Percentiles rank a stretch among this genome's conserved stretches.
Conservation (phyloP, 169 alveolate genomes). For the Theileria annulata region DNA sequence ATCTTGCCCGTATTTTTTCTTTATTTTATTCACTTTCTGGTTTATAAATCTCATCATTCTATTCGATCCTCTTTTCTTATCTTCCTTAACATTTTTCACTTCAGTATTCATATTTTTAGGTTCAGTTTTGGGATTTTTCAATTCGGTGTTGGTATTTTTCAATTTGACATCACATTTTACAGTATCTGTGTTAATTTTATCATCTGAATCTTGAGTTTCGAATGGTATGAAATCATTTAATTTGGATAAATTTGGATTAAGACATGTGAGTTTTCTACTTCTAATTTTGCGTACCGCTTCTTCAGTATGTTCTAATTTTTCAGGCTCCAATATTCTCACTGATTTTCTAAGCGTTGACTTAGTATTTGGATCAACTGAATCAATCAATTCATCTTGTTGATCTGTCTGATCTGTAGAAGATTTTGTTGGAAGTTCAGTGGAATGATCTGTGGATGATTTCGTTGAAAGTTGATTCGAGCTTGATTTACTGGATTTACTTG, state of each 20-base stretch:
- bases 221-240: slow-evolving; percentile 3
- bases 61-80: not conserved
- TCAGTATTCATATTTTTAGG: not conserved
- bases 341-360: slow-evolving; percentile 4
- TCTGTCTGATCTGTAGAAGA: not conserved
- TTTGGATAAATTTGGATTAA: slow-evolving; percentile 12
- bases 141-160: slow-evolving; percentile 17
- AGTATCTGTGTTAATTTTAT: slow-evolving; percentile 33
- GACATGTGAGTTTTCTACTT: slow-evolving; percentile 43
- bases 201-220: slow-evolving; percentile 8
- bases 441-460: not conserved
- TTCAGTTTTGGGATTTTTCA: not conserved
- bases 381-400: slow-evolving; percentile 6
- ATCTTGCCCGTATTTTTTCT: slow-evolving; percentile 60
- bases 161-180: slow-evolving; percentile 16
- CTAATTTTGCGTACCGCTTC: slow-evolving; percentile 37
- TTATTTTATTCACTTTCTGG: slow-evolving; percentile 29
- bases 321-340: slow-evolving; percentile 56
- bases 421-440: not conserved
- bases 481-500: slow-evolving; percentile 5
- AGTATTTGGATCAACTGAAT: not conserved
- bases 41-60: slow-evolving; percentile 24
- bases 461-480: not conserved
- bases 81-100: not conserved
- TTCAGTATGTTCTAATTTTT: slow-evolving; percentile 28